Conservation (phyloP, 106 monocot species). For the Agapanthus africanus region DNA sequence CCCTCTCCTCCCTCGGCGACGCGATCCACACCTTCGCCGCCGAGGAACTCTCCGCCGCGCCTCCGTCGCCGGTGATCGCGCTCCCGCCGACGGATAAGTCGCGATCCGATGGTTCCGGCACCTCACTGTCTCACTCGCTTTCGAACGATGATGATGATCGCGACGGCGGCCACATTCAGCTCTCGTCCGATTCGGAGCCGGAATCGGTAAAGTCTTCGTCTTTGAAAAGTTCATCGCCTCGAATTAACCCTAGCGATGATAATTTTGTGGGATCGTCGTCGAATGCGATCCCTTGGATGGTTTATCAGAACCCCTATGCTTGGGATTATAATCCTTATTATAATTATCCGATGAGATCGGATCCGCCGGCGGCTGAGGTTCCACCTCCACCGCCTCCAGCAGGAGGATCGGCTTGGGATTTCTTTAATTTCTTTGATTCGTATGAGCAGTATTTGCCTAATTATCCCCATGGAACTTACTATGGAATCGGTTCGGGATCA, state of each 20-base stretch:
- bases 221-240: slow-evolving; percentile 2
- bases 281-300: slow-evolving; percentile 23
- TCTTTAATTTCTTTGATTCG: slow-evolving; percentile 57
- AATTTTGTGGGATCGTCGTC: slow-evolving; percentile 22
- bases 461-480: slow-evolving; percentile 9
- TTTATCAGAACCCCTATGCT: slow-evolving; percentile 30
- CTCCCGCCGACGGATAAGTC: slow-evolving; percentile 28
- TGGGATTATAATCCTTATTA: not conserved
- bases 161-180: slow-evolving; percentile 31
- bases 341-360: not conserved
- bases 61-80: slow-evolving; percentile 41
- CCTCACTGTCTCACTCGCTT: slow-evolving; percentile 36
- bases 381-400: slow-evolving; percentile 33
- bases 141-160: slow-evolving; percentile 12
- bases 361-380: slow-evolving; percentile 13
- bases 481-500: slow-evolving; percentile 13
- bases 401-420: slow-evolving; percentile 54
- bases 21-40: slow-evolving; percentile 60
- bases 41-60: slow-evolving; percentile 14
- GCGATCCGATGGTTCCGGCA: slow-evolving; percentile 4
- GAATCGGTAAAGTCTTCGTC: slow-evolving; percentile 21
- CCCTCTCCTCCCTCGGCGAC: slow-evolving; percentile 44
- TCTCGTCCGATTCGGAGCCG: slow-evolving; percentile 18
- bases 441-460: slow-evolving; percentile 40
- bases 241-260: no score